phyloP scores from a whole-genome alignment of 345 rosid genomes.

The Anacardium occidentale region DNA sequence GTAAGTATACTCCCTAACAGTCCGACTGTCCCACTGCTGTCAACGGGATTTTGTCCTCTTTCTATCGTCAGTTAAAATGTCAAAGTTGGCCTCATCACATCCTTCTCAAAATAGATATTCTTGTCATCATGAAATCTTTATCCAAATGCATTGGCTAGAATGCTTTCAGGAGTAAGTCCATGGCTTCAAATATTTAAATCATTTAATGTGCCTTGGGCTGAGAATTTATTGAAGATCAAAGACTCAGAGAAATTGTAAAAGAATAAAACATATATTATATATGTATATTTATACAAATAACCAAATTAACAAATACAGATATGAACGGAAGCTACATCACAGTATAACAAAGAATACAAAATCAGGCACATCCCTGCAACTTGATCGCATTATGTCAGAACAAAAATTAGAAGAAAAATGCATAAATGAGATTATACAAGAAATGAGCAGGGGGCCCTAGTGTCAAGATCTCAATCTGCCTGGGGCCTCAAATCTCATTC shows the following conservation, averaged over 20 bases:
- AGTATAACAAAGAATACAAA: constrained; percentile 19
- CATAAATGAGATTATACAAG: constrained; percentile 21
- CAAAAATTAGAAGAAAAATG: neutral
- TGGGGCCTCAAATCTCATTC: constrained; percentile 17
- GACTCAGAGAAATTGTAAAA: neutral
- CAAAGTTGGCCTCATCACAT: neutral
- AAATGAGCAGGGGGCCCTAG: constrained; percentile 18
- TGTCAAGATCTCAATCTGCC: constrained; percentile 9
- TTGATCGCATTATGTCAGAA: constrained; percentile 22
- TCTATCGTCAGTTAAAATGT: too few species aligned
- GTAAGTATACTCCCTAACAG: constrained; percentile 4
- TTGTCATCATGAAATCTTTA: neutral
- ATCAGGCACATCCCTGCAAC: neutral
- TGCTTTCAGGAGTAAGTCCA: neutral
- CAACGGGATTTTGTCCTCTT: neutral
- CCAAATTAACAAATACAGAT: constrained; percentile 2
- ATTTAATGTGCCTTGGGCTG: too few species aligned
- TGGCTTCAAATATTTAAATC: neutral
- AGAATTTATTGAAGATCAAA: neutral
- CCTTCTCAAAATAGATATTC: neutral
- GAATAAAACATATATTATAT: neutral
- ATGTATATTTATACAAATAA: neutral
- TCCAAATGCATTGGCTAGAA: neutral
- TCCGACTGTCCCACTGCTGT: neutral
- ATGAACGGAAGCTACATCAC: constrained; percentile 6